Percentiles rank a stretch among this genome's conserved stretches.
These are phyloP conservation scores for Lycium barbarum DNA, from an alignment of 257 asterid species.

Conservation along the genomic window DNA sequence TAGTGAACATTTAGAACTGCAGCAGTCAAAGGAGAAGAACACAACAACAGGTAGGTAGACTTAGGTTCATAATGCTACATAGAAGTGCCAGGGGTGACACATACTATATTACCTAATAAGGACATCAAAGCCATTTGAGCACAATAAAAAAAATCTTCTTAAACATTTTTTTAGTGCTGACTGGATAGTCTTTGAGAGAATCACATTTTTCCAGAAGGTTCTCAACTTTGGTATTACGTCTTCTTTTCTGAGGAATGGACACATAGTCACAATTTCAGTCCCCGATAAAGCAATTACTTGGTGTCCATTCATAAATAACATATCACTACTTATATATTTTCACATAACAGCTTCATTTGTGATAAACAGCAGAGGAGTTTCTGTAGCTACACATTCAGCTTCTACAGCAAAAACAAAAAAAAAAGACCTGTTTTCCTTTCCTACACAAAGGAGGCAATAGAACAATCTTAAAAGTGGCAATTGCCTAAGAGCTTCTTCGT, in stretches of 20 bases:
- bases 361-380: constrained; percentile 12
- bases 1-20: not conserved
- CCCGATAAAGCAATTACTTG: no score
- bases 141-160: not conserved
- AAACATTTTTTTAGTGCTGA: not conserved
- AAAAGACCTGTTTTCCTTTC: not conserved
- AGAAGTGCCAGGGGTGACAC: not conserved
- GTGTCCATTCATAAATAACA: no score
- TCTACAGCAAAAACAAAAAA: not conserved
- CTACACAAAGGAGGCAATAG: constrained; percentile 15
- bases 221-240: not conserved
- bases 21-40: not conserved
- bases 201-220: not conserved
- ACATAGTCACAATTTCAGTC: no score
- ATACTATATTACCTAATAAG: not conserved
- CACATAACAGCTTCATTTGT: not conserved
- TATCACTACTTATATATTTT: no score
- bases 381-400: not conserved
- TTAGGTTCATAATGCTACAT: not conserved
- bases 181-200: not conserved
- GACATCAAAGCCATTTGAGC: not conserved
- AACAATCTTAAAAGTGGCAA: constrained; percentile 22
- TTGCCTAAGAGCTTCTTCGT: not conserved
- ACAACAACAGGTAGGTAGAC: not conserved
- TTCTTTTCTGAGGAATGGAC: not conserved